Evolutionary conservation across 108 stramenopile species (phyloP), one percentile per base, ranked within the genome.

Genomic region (Pseudonitzschia multiseries): DNA sequence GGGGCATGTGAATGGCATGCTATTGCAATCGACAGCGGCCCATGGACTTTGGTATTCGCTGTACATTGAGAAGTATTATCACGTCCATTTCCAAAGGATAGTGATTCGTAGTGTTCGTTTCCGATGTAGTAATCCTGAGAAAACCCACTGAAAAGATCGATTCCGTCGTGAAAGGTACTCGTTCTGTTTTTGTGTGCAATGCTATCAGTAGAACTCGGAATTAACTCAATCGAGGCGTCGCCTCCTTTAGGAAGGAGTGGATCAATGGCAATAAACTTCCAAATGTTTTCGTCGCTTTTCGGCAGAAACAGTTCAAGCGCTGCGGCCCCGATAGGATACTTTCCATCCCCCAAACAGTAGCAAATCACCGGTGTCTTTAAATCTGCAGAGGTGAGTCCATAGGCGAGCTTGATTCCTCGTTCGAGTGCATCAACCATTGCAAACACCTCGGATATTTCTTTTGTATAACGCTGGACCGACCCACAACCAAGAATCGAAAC

Each of bases 1-100:
- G 71, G 71, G 36, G 71, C 71, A 46, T 71, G 71, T 27, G 71
- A 71, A 48, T 71, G 71, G 36, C 71, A 71, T n/a, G 71, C 71
- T 22, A 71, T 42, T 24, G 54, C 71, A 13, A 71, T 46, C 8
- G 66, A 44, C 10, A 67, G 44, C 24, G n/a, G 5, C 24, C 13
- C 21, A 18, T 14, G 46, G 46, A 48, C 18, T 18, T 48, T 10
- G 13, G 46, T 18, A 2, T 14, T 59, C 1, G 21, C 12, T 24
- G 18, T 1, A 20, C 13, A 2, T 24, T 20, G 21, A 59, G 14
- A 13, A 31, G 13, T 1, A 59, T 2, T 13, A 2, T 20, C 21
- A 8, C 12, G 17, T 31, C 13, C 57, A 24, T 10, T 48, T 18
- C 46, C 17, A 48, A 1, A 10, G 1, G 46, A 44, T 9, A 22